phyloP scores from a whole-genome alignment of 2,329 filamentous ascomycete genomes.

The Neurospora sp. region DNA sequence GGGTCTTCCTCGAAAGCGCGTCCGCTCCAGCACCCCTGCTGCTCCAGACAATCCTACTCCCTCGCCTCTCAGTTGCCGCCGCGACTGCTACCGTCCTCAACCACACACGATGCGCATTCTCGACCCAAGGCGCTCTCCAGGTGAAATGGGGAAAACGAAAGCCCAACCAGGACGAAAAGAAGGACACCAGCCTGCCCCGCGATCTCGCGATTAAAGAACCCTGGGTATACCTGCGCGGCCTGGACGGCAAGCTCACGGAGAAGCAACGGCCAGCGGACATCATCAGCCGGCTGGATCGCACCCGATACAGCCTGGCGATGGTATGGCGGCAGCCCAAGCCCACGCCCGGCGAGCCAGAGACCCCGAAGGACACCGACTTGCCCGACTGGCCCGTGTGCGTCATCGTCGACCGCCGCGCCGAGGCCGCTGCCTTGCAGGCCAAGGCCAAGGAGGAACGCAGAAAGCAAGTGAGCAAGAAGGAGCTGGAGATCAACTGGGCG shows the following conservation, averaged over 20 bases:
- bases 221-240: constrained; percentile 26
- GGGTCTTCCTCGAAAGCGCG: constrained; percentile 33
- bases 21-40: constrained; percentile 19
- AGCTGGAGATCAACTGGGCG: constrained; percentile 84
- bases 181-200: constrained; percentile 20
- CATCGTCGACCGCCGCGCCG: constrained; percentile 49
- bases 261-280: constrained; percentile 30
- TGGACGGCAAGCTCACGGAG: constrained; percentile 27
- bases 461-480: constrained; percentile 46
- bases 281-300: constrained; percentile 27
- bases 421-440: constrained; percentile 31
- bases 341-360: not conserved
- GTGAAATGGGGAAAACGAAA: not conserved
- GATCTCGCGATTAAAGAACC: constrained; percentile 37
- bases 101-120: not conserved
- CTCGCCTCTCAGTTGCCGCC: constrained; percentile 3
- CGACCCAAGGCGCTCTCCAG: not conserved
- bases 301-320: constrained; percentile 8
- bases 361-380: constrained; percentile 15
- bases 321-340: constrained; percentile 4
- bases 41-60: constrained; percentile 8
- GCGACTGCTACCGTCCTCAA: not conserved
- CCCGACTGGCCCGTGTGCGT: constrained; percentile 53
- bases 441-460: constrained; percentile 31
- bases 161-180: not conserved